phyloP scores from a whole-genome alignment of 345 rosid species.

The Brassica juncea region DNA sequence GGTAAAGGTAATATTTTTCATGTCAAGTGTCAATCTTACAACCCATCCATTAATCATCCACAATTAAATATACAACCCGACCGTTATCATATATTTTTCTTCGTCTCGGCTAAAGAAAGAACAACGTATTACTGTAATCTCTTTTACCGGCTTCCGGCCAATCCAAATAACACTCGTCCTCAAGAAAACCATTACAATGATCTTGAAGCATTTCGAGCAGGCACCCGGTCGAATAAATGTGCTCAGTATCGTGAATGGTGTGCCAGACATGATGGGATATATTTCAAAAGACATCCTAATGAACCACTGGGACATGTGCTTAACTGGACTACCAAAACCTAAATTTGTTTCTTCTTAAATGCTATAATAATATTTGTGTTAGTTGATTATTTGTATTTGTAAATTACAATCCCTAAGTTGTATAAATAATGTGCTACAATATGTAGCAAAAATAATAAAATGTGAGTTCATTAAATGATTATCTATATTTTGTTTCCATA shows the following conservation, averaged over 20 bases:
- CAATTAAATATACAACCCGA: not conserved
- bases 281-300: not conserved
- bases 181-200: not conserved
- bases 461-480: not conserved
- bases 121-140: not conserved
- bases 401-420: not conserved
- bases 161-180: not conserved
- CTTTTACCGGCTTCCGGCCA: not conserved
- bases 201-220: not conserved
- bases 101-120: not conserved
- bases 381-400: not conserved
- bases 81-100: not conserved
- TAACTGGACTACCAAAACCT: not conserved
- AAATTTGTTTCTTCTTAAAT: not conserved
- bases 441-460: not conserved
- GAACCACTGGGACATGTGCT: not conserved
- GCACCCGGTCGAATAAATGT: not conserved
- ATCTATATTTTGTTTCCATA: not conserved
- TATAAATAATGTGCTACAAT: not conserved
- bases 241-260: not conserved
- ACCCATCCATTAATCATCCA: not conserved
- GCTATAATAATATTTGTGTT: not conserved
- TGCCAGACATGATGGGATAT: not conserved
- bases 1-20: not conserved
- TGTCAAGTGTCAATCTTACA: not conserved